Base-by-base conservation (phyloP, 2,329 filamentous ascomycete genomes). In the Fusarium sp. region DNA sequence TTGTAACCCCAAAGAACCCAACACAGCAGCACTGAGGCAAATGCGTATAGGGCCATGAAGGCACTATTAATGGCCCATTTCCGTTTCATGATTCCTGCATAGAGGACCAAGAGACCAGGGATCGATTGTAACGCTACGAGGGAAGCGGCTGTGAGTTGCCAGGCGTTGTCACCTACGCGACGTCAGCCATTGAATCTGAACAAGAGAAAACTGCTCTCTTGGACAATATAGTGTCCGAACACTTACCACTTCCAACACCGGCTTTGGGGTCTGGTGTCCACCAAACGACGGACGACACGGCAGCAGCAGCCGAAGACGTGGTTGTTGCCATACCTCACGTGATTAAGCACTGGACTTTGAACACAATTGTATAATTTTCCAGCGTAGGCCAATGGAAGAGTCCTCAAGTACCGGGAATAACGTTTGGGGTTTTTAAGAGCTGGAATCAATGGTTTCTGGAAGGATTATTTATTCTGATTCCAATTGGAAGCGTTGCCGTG, bases 1-100 rank as follows among this genome's bases (percentile, higher is more conserved):
- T 59, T 59, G 19, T 59, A 59, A 3, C 42, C 56, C 56, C 56
- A 59, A 5, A 59, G 56, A 30, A 59, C 56, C 56, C 56, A 59
- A 15, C 56, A 59, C 8, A 59, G 42, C 1, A 59, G 42, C 19
- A 59, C 56, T 3, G 56, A 25, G 3, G 56, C 56, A 1, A 49
- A 59, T 1, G 56, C 56, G 13, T 59, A 59, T 30, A 59, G 23
- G 6, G 56, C 42, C 56, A 59, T 59, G 19, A 59, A 59, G 2
- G 56, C 56, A 9, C 56, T 59, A 4, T 59, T 59, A 3, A 59
- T 59, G 12, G 56, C 56, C 56, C 56, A 59, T 37, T 59, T 59
- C 15, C 42, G 43, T 15, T 47, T 47, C 56, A 59, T 59, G 3
- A 59, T 59, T 21, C 56, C 56, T 6, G 56, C 42, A 0, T 59